These are phyloP conservation scores for Auriscalpium vulgare DNA, from an alignment of 768 basidiomycete genomes.

Conservation along the genomic window DNA sequence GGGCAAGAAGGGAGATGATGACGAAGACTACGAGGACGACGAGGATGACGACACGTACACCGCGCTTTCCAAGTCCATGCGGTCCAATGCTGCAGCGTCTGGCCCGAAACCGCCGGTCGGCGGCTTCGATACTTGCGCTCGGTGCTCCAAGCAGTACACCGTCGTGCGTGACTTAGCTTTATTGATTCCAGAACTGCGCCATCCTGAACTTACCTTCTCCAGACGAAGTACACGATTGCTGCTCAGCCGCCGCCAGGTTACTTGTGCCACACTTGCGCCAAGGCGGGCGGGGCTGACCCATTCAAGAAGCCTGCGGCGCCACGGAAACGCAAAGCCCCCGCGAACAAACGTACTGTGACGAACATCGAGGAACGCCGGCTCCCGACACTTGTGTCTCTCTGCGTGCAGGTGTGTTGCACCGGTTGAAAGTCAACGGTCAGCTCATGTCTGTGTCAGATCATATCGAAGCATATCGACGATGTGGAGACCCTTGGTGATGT, in stretches of 20 bases:
- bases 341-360: conserved; percentile 60
- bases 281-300: conserved; percentile 68
- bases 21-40: conserved; percentile 35
- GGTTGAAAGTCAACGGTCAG: not conserved
- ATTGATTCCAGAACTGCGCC: not conserved
- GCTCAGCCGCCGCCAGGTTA: conserved; percentile 64
- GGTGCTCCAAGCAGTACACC: conserved; percentile 79
- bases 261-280: conserved; percentile 81
- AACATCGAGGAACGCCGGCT: conserved; percentile 65
- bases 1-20: conserved; percentile 17
- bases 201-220: not conserved
- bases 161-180: conserved; percentile 50
- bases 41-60: conserved; percentile 55
- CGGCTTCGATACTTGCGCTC: conserved; percentile 71
- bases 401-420: conserved; percentile 55
- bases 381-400: conserved; percentile 66
- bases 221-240: conserved; percentile 86
- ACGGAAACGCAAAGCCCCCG: conserved; percentile 52
- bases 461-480: conserved; percentile 81
- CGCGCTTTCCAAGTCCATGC: conserved; percentile 44
- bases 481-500: conserved; percentile 87
- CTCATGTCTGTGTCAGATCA: conserved; percentile 42
- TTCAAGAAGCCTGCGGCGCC: conserved; percentile 72
- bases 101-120: conserved; percentile 60
- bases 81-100: conserved; percentile 29